Evolutionary conservation across 1,284 basidiomycete species (phyloP).

Genomic region (Irpex sp.): DNA sequence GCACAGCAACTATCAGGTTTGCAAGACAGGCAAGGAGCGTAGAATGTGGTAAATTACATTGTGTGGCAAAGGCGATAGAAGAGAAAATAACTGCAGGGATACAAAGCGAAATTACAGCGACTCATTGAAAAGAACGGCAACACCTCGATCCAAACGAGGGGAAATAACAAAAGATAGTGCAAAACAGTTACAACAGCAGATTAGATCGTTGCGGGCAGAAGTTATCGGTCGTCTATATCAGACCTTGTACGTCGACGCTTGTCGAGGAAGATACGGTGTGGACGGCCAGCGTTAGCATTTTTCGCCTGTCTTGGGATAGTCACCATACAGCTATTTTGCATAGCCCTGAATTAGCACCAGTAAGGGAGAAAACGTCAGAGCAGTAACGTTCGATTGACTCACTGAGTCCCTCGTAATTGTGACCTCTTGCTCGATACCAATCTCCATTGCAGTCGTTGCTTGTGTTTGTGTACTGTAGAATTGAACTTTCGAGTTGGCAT

Average conservation of each 20-base stretch:
- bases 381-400: background rate
- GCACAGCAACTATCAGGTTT: background rate
- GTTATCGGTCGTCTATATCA: background rate
- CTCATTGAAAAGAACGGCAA: background rate
- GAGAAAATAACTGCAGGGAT: background rate
- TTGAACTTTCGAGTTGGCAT: background rate
- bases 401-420: slow-evolving; percentile 16
- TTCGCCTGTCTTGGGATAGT: background rate
- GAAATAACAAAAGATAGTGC: background rate
- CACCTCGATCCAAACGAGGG: background rate
- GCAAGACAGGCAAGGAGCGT: too few species aligned
- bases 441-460: slow-evolving; percentile 9
- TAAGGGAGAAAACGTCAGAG: background rate
- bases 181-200: background rate
- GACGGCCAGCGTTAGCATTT: background rate
- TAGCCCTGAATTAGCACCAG: background rate
- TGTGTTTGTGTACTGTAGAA: slow-evolving; percentile 6
- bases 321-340: slow-evolving; percentile 4
- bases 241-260: background rate
- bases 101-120: background rate
- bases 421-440: slow-evolving; percentile 17
- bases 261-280: background rate
- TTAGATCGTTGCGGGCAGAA: too few species aligned
- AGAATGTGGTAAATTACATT: background rate
- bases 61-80: background rate